phyloP scores from a whole-genome alignment of 768 basidiomycete genomes.

The Pluteus cervinus region DNA sequence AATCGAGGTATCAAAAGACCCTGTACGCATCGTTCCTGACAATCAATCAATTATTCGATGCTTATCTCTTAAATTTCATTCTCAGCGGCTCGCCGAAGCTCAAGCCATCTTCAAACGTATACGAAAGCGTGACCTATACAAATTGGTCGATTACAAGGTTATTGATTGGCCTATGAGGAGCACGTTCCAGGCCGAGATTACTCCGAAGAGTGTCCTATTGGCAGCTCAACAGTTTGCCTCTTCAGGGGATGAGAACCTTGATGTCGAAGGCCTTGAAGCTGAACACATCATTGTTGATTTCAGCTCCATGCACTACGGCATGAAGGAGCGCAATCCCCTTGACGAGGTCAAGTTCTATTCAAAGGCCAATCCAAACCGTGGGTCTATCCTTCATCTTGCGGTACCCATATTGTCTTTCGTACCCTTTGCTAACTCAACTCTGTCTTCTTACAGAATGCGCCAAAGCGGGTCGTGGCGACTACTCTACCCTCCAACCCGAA shows the following conservation, averaged over 20 bases:
- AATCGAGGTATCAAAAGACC: slow-evolving; percentile 50
- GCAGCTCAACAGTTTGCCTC: slow-evolving; percentile 23
- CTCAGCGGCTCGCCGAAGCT: slow-evolving; percentile 53
- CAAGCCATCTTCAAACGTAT: slow-evolving; percentile 61
- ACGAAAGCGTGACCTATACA: slow-evolving; percentile 59
- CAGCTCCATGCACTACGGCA: slow-evolving; percentile 70
- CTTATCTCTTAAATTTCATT: slow-evolving; percentile 2
- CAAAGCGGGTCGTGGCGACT: slow-evolving; percentile 45
- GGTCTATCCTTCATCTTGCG: slow-evolving; percentile 7
- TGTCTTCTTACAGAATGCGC: slow-evolving; percentile 31
- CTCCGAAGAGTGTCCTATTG: slow-evolving; percentile 35
- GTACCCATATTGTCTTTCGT: neutral
- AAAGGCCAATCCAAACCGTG: slow-evolving; percentile 55
- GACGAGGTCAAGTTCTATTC: slow-evolving; percentile 69
- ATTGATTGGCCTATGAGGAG: slow-evolving; percentile 34
- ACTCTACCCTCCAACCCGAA: slow-evolving; percentile 59
- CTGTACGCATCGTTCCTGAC: slow-evolving; percentile 30
- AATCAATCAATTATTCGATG: neutral
- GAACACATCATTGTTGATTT: slow-evolving; percentile 61
- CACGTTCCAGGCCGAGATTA: slow-evolving; percentile 32
- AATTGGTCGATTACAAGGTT: slow-evolving; percentile 58
- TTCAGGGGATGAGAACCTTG: slow-evolving; percentile 6
- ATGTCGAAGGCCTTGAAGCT: slow-evolving; percentile 24
- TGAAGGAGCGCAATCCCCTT: slow-evolving; percentile 64
- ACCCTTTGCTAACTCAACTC: neutral